Base-by-base conservation (phyloP, 805 yeast genomes). In the Saccharomycopsis fodiens region DNA sequence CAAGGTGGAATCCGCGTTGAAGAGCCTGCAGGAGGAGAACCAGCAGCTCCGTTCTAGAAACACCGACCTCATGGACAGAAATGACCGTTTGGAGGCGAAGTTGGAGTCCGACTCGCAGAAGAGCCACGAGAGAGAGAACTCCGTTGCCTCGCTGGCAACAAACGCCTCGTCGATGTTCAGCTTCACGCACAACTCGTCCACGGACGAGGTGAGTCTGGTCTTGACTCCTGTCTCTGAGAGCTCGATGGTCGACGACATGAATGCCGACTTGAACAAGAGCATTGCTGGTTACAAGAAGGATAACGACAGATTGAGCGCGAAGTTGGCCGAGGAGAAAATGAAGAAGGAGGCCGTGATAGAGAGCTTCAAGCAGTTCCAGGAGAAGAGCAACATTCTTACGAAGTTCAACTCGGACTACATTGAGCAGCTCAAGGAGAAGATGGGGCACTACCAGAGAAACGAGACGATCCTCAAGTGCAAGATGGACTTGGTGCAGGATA, bases 401-500 rank as follows among this genome's bases (percentile, higher is more conserved):
- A 44, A 47, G 5, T 50, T 46, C 35, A 50, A 50, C 23, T 20
- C 25, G 3, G 29, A 47, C 4, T 41, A 47, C 22, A 50, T 50
- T 12, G 16, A 37, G 2, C 48, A 46, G 23, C 35, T 50, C 19
- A 41, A 30, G 21, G 39, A 36, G 5, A 43, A 42, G 32, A 40
- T 50, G 12, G 51, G 40, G 8, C 45, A 44, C 2, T 23, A 30
- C 16, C 41, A 47, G 34, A 37, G n/a, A 20, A 46, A 40, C 22
- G 51, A 50, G 25, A 37, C 22, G 13, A 20, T 23, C 13, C 35
- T 47, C 39, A 47, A 42, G 30, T 25, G 19, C 13, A 47, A 47
- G 19, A 30, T 50, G 10, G 48, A 50, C 7, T 16, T 50, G 30
- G 36, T 46, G 10, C 53, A 50, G n/a, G 44, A 34, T 16, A 50